Conservation (phyloP, 2,329 filamentous ascomycete genomes). For the Pseudogymnoascus sp. region DNA sequence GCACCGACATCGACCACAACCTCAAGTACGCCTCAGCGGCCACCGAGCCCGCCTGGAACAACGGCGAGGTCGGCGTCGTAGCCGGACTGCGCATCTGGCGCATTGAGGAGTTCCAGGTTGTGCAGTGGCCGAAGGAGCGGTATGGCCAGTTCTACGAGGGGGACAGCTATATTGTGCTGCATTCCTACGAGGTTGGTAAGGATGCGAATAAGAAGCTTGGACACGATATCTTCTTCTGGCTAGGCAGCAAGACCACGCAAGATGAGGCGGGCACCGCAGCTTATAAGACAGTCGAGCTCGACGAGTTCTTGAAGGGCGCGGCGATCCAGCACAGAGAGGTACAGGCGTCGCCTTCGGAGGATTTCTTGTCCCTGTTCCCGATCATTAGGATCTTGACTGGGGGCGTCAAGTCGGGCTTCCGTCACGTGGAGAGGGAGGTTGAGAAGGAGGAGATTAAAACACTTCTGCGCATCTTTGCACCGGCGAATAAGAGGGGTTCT, state of each 20-base stretch:
- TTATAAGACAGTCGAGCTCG: constrained; percentile 65
- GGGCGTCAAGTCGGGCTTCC: constrained; percentile 56
- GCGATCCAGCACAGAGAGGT: constrained; percentile 61
- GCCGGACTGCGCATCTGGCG: constrained; percentile 57
- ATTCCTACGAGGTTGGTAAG: constrained; percentile 48
- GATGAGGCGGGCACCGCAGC: constrained; percentile 63
- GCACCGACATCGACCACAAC: constrained; percentile 56
- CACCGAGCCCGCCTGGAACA: constrained; percentile 58
- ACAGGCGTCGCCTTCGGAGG: constrained; percentile 45
- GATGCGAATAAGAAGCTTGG: constrained; percentile 38
- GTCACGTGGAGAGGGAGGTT: constrained; percentile 47
- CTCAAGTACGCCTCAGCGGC: constrained; percentile 61
- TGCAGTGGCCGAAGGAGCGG: constrained; percentile 50
- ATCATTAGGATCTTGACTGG: constrained; percentile 52
- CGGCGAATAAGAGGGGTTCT: constrained; percentile 38
- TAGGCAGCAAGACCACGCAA: constrained; percentile 57
- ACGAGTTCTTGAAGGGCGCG: constrained; percentile 55
- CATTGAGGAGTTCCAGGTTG: constrained; percentile 59
- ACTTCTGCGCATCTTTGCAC: constrained; percentile 57
- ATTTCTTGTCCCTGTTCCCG: constrained; percentile 55
- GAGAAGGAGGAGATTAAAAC: constrained; percentile 40
- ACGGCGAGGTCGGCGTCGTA: constrained; percentile 44
- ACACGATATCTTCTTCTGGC: constrained; percentile 66
- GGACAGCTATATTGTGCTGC: constrained; percentile 60
- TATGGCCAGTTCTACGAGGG: constrained; percentile 59